A percentile compares a stretch with the other conserved stretches of the same genome.
phyloP scores from a whole-genome alignment of 1,284 basidiomycete genomes.

The Ustilago bromivora region DNA sequence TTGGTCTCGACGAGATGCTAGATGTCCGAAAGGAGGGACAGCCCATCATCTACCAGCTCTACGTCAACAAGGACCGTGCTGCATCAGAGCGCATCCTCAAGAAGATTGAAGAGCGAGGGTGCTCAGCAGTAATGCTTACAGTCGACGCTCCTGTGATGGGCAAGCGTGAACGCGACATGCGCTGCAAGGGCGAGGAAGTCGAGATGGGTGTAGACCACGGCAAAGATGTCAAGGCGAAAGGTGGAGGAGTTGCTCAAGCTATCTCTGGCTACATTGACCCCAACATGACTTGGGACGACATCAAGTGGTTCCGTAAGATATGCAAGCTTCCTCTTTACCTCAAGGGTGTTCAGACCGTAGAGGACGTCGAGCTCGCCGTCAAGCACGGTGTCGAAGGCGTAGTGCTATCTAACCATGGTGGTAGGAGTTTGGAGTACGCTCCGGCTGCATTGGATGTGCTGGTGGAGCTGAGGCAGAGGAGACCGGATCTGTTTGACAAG shows the following conservation, averaged over 20 bases:
- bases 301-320: constrained; percentile 81
- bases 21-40: constrained; percentile 75
- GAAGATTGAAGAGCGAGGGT: constrained; percentile 79
- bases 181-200: constrained; percentile 70
- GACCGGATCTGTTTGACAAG: constrained; percentile 73
- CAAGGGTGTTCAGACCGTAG: constrained; percentile 77
- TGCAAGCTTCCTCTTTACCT: constrained; percentile 85
- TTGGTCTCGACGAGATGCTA: constrained; percentile 80
- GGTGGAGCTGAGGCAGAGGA: constrained; percentile 76
- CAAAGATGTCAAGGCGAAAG: constrained; percentile 41
- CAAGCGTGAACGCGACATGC: constrained; percentile 83
- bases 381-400: constrained; percentile 73
- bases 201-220: constrained; percentile 64
- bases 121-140: constrained; percentile 85
- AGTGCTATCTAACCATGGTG: constrained; percentile 72
- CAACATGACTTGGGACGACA: constrained; percentile 72
- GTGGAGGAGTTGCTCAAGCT: constrained; percentile 71
- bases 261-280: constrained; percentile 73
- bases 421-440: constrained; percentile 64
- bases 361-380: constrained; percentile 78
- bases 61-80: constrained; percentile 81
- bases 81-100: constrained; percentile 80
- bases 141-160: constrained; percentile 89
- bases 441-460: constrained; percentile 71
- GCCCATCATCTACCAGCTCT: constrained; percentile 74